Base-by-base conservation (phyloP, 371 early-diverging fungal species). In the Rhizopus arrhizus region DNA sequence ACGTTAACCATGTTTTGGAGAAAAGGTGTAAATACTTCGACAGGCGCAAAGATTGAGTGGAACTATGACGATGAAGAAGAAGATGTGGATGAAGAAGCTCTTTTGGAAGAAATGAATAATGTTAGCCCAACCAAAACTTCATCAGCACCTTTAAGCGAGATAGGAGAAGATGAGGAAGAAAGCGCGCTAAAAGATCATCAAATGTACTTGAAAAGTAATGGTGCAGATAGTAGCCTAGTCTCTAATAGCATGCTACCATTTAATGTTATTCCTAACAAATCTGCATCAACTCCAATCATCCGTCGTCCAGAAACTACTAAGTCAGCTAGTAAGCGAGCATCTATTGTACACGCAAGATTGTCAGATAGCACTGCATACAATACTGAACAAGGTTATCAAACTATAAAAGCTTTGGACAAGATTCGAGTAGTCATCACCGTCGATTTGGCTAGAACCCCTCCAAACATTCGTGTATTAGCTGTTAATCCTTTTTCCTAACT, bases 391-490 rank as follows among this genome's bases (percentile, higher is more conserved):
- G 75, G 69, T 31, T 76, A 75, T 16, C 89, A 89, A 66, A 82
- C 81, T 4, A 82, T 91, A 60, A 73, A 75, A 54, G 82, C 88
- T 8, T 80, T 89, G 66, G 81, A 84, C 40, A 77, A 75, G 53
- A 72, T 91, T 40, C 65, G 75, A 22, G 86, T 89, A 2, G 75
- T 85, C 61, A 72, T 89, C 34, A 84, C 81, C 3, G 74, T 81
- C 5, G 86, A 89, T 53, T 81, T 84, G 42, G 70, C 74, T 22
- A 75, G 80, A 43, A 87, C 87, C 8, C 91, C 90, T 9, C 89
- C 89, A 31, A 78, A 84, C n/a, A 84, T 88, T 70, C 86, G 86
- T 65, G 66, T 89, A 40, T 64, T 83, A 54, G 85, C 86, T n/a
- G 82, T 81, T 60, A 84, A 89, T 56, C 89, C 88, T 22, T 80